Percentiles rank a stretch among this genome's conserved stretches.
phyloP scores from a whole-genome alignment of 208 protist species.

The Acanthamoeba sp. region DNA sequence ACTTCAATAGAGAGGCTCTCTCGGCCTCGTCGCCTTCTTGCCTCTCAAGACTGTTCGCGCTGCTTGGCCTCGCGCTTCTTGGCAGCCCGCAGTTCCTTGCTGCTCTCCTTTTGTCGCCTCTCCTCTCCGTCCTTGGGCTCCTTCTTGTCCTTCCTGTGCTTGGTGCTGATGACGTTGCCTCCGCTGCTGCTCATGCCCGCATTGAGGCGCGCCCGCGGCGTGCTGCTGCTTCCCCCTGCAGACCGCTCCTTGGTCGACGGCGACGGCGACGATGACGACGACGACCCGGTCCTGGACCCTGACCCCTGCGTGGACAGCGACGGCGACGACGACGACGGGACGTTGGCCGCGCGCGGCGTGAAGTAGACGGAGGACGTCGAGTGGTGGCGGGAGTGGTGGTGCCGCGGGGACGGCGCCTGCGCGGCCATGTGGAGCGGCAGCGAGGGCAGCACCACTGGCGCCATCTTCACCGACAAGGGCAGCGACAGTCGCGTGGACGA shows the following conservation, averaged over 20 bases:
- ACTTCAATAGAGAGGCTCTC: too few relatives aligned
- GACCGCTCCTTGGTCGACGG: neutral
- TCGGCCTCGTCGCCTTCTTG: too few relatives aligned
- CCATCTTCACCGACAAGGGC: neutral
- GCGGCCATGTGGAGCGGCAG: neutral
- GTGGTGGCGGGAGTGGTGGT: neutral
- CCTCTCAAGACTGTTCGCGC: too few relatives aligned
- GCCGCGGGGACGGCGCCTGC: neutral
- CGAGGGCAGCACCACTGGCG: neutral
- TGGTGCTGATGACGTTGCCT: neutral
- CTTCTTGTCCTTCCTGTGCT: neutral
- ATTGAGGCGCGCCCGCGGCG: too few relatives aligned
- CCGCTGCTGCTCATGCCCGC: neutral
- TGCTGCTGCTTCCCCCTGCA: neutral
- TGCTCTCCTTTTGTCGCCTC: neutral
- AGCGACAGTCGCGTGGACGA: neutral
- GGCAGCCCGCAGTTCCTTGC: neutral
- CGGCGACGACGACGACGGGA: too few relatives aligned
- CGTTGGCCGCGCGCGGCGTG: too few relatives aligned
- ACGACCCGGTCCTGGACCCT: too few relatives aligned
- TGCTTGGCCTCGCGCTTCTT: neutral
- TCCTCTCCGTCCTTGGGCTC: neutral
- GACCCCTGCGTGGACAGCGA: too few relatives aligned
- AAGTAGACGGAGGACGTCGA: neutral
- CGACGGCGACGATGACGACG: too few relatives aligned